phyloP scores from a whole-genome alignment of 2,329 filamentous ascomycete genomes.

The Pseudocercospora cruenta region DNA sequence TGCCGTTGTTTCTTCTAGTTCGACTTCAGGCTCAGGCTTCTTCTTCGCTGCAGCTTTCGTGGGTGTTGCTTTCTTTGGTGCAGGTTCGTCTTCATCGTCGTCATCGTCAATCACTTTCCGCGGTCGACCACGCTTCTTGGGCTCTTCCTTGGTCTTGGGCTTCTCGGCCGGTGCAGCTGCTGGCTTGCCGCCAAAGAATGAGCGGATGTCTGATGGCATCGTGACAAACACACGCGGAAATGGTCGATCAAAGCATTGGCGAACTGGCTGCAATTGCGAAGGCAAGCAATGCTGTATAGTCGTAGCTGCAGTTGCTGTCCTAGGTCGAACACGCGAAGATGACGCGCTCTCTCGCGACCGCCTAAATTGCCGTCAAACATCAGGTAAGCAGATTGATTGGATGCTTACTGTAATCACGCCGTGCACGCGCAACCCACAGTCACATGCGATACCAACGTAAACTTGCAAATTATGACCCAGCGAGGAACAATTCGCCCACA shows the following conservation, averaged over 20 bases:
- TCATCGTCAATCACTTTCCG: slow-evolving; percentile 79
- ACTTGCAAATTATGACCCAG: too few relatives aligned
- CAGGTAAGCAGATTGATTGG: neutral
- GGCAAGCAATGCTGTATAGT: neutral
- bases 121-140: slow-evolving; percentile 52
- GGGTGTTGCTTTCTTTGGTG: slow-evolving; percentile 34
- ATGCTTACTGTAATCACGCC: too few relatives aligned
- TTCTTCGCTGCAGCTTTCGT: slow-evolving; percentile 64
- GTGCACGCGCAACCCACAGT: too few relatives aligned
- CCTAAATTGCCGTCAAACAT: slow-evolving; percentile 6
- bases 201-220: slow-evolving; percentile 87
- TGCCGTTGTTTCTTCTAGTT: slow-evolving; percentile 59
- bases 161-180: slow-evolving; percentile 49
- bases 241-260: neutral
- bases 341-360: neutral
- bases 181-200: slow-evolving; percentile 82
- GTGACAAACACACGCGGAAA: neutral
- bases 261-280: neutral
- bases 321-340: neutral
- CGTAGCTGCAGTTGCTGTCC: neutral
- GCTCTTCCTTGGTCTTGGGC: slow-evolving; percentile 39
- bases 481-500: too few relatives aligned
- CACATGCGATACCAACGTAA: too few relatives aligned
- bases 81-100: slow-evolving; percentile 59
- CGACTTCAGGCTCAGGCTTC: slow-evolving; percentile 31